These are phyloP conservation scores for Sclerotinia trifoliorum DNA, from an alignment of 2,329 filamentous ascomycete genomes.

Conservation along the genomic window DNA sequence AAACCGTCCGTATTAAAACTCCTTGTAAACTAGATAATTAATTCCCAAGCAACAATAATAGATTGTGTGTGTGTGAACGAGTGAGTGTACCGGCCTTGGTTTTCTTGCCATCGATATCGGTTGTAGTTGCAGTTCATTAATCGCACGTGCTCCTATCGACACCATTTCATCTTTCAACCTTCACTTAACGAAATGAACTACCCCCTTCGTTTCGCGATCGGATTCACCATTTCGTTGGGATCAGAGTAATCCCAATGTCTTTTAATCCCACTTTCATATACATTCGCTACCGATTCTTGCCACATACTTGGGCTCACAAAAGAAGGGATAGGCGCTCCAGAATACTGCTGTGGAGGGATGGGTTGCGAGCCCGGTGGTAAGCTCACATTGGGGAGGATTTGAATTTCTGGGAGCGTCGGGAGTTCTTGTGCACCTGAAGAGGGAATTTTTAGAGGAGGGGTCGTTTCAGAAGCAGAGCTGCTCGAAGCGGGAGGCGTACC, in stretches of 20 bases:
- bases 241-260: slow-evolving; percentile 54
- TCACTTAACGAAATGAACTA: neutral
- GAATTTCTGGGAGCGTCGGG: slow-evolving; percentile 46
- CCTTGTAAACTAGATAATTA: neutral
- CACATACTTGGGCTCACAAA: slow-evolving; percentile 72
- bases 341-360: slow-evolving; percentile 52
- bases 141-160: slow-evolving; percentile 4
- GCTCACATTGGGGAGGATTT: slow-evolving; percentile 52
- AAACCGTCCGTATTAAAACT: neutral
- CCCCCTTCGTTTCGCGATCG: slow-evolving; percentile 20
- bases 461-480: slow-evolving; percentile 40
- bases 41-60: neutral
- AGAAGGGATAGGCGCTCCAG: slow-evolving; percentile 52
- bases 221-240: slow-evolving; percentile 26
- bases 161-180: neutral
- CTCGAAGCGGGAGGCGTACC: slow-evolving; percentile 52
- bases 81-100: neutral
- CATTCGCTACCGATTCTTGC: slow-evolving; percentile 69
- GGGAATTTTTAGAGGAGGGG: slow-evolving; percentile 41
- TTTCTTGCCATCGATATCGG: neutral
- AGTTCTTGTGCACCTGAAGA: slow-evolving; percentile 48
- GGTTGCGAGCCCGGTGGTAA: slow-evolving; percentile 47
- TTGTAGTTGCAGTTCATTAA: neutral
- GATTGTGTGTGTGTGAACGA: neutral
- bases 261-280: slow-evolving; percentile 65